These are phyloP conservation scores for Suillus clintonianus DNA, from an alignment of 768 basidiomycete species.

Conservation along the genomic window DNA sequence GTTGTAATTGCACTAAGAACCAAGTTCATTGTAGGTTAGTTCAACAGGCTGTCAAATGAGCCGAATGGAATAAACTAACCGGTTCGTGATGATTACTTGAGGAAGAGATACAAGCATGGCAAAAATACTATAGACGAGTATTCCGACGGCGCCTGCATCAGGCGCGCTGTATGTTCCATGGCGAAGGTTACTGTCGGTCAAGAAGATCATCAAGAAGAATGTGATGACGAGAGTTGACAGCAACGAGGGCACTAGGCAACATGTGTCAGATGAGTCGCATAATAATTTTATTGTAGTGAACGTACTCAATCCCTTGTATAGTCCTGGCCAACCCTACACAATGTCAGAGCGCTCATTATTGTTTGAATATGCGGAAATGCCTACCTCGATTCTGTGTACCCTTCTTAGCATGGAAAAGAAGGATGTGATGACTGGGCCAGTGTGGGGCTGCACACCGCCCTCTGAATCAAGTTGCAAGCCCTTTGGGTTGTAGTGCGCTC, in stretches of 20 bases:
- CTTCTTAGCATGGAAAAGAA: conserved; percentile 75
- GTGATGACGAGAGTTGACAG: conserved; percentile 56
- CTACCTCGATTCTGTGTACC: conserved; percentile 73
- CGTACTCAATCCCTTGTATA: conserved; percentile 80
- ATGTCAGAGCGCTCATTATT: not conserved
- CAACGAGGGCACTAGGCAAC: conserved; percentile 46
- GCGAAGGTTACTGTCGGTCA: conserved; percentile 59
- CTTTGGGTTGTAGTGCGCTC: conserved; percentile 86
- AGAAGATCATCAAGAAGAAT: conserved; percentile 54
- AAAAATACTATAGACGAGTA: conserved; percentile 62
- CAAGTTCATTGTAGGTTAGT: not conserved
- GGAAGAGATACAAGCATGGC: conserved; percentile 70
- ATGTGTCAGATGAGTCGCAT: conserved; percentile 45
- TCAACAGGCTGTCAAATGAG: not conserved
- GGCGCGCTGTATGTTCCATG: conserved; percentile 70
- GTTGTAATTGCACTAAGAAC: conserved; percentile 74
- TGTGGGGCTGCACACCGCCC: conserved; percentile 73
- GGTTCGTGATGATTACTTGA: conserved; percentile 72
- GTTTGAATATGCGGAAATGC: conserved; percentile 12
- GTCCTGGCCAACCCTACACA: conserved; percentile 60
- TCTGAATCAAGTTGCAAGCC: conserved; percentile 79
- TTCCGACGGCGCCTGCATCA: conserved; percentile 58
- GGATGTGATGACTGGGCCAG: conserved; percentile 74
- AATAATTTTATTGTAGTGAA: conserved; percentile 9
- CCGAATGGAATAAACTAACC: conserved; percentile 45